Evolutionary conservation across 192 early-diverging fungal species (phyloP), one percentile per base, ranked within the genome.

Genomic region (Rhizophagus clarus): DNA sequence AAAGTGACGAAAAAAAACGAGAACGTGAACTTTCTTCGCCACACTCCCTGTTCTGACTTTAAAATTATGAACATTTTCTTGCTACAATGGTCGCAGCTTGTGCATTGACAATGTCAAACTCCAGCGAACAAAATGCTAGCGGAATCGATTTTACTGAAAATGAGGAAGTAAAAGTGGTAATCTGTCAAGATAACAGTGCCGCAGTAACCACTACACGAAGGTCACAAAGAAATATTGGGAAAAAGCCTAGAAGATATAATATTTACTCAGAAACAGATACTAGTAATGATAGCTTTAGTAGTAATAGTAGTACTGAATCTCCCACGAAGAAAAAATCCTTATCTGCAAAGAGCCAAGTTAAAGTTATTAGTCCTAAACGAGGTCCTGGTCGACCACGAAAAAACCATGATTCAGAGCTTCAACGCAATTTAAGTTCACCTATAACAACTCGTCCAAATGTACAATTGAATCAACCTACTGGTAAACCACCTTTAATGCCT

Each of bases 351-450:
- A 56, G 6, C 4, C 51, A 56, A 56, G 51, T 56, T 56, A 56
- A 56, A 56, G 20, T 56, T 4, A 56, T 56, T 56, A 56, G 51
- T 56, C 51, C 51, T 22, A 80, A 72, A 34, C 67, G 83, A 3
- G 83, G 83, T n/a, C 83, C 83, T 68, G 83, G 83, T 24, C 68
- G 83, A 66, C 83, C 83, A 61, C 82, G 79, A 3, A 73, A 73
- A 63, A 71, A 40, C n/a, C 61, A 61, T 22, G 79, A 80, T 26
- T 31, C 24, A 32, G 67, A 32, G 20, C 6, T 17, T 56, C 51
- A 56, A 56, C 51, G 51, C 51, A 56, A 17, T 5, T 22, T 56
- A 56, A 22, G 51, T 56, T 56, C 17, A 69, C 56, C 26, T 56
- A 56, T 56, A 56, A 56, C 20, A 61, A 51, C 67, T 69, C 28